Evolutionary conservation across 2,329 filamentous ascomycete genomes (phyloP), one percentile per base, ranked within the genome.

Genomic region (Pseudogymnoascus pannorum): DNA sequence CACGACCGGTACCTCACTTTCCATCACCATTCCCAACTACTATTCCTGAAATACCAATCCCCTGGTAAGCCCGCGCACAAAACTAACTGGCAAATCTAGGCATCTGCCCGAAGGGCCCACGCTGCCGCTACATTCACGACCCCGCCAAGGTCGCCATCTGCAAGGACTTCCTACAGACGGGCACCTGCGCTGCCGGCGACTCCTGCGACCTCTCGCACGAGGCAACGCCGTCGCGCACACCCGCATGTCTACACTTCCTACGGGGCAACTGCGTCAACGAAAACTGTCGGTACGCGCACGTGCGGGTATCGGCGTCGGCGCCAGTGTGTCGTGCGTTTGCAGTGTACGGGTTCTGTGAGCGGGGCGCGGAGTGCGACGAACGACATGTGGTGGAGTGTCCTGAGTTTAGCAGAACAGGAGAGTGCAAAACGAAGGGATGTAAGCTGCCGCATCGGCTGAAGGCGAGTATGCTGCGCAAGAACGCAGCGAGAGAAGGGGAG

Each of bases 321-420:
- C 86, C 83, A 29, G 90, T 97, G 57, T 99, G 94, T 77, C 84
- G 86, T 68, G 77, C 84, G 18, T 97, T 99, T 78, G 93, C 90
- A 26, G 84, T 86, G 60, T 83, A 92, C 70, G 93, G 94, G 60
- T 97, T 92, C 75, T 97, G 94, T 78, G 87, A 89, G 64, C 89
- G 89, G 72, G 94, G 93, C 64, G 81, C 82, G 61, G 76, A 80
- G 61, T 97, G 94, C 75, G 76, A 84, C 63, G 86, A 94, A 66
- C 88, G 92, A 64, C 94, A 99, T 77, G 88, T 93, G 62, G 88
- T 88, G 76, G 93, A 97, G 75, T 97, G 94, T 75, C 93, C 94
- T 65, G 89, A 96, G 73, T 97, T 95, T 79, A 90, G 91, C 81
- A 96, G 96, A 76, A 91, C 84, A 64, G 93, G 93, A 69, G 79